A percentile compares a stretch with the other conserved stretches of the same genome.
phyloP scores from a whole-genome alignment of 306 rosid species.

The Rosa rugosa region DNA sequence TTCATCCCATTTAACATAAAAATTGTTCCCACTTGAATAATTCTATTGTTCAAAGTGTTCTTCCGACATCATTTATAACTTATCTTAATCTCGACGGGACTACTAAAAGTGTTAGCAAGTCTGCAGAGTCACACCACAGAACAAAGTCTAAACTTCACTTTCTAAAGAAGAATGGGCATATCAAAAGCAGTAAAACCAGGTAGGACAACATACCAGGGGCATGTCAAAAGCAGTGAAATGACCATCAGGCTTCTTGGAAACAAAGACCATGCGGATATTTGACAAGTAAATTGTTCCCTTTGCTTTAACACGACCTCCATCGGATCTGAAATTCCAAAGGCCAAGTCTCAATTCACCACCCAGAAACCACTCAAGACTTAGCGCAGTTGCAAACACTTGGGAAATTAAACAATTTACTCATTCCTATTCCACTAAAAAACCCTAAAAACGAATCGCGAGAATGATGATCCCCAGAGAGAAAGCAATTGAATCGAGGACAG shows the following conservation, averaged over 20 bases:
- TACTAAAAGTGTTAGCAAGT: neutral
- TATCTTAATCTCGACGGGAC: neutral
- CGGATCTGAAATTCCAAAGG: conserved; percentile 31
- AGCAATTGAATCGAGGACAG: too few relatives aligned
- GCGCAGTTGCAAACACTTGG: neutral
- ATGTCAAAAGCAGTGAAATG: conserved; percentile 73
- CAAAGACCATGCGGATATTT: conserved; percentile 85
- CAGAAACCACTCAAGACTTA: neutral
- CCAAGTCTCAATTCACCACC: neutral
- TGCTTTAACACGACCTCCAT: conserved; percentile 70
- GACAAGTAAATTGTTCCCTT: conserved; percentile 89
- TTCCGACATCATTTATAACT: neutral
- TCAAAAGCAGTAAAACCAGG: neutral
- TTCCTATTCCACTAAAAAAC: neutral
- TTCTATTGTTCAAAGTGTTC: too few relatives aligned
- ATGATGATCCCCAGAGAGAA: neutral
- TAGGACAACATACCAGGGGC: conserved; percentile 66
- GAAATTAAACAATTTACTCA: neutral
- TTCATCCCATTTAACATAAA: neutral
- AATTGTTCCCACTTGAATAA: neutral
- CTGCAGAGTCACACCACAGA: neutral
- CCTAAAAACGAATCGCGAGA: neutral
- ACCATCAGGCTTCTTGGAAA: conserved; percentile 61
- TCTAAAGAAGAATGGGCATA: neutral
- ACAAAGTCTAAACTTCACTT: neutral